These are phyloP conservation scores for Pseudopediastrum boryanum DNA, from an alignment of 139 green algal genomes.

Conservation along the genomic window DNA sequence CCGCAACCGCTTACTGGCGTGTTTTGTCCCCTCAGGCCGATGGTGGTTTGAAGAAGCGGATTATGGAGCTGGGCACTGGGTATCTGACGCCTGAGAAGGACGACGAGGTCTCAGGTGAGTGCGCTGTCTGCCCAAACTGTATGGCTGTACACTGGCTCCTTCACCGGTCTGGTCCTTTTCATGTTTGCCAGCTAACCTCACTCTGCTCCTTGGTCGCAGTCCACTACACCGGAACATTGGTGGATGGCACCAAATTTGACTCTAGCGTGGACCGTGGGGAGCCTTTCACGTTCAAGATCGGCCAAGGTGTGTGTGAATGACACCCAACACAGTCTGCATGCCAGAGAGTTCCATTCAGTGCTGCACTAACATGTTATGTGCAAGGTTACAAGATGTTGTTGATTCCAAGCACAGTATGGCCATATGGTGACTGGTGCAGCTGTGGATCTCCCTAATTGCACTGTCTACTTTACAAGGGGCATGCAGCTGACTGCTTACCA, in stretches of 20 bases:
- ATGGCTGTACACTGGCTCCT: neutral
- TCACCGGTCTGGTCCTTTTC: neutral
- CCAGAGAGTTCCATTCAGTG: too few relatives aligned
- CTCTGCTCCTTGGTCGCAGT: conserved; percentile 63
- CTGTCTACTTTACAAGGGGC: too few relatives aligned
- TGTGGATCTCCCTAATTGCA: neutral
- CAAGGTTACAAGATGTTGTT: too few relatives aligned
- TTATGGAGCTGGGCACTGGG: conserved; percentile 73
- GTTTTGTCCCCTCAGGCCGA: conserved; percentile 65
- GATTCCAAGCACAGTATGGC: too few relatives aligned
- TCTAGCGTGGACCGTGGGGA: conserved; percentile 80
- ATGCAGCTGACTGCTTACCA: too few relatives aligned
- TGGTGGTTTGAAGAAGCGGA: conserved; percentile 86
- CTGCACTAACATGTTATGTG: too few relatives aligned
- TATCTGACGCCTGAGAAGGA: conserved; percentile 86
- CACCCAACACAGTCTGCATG: too few relatives aligned
- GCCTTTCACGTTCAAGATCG: conserved; percentile 90
- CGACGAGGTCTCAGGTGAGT: conserved; percentile 66
- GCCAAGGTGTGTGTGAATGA: conserved; percentile 56
- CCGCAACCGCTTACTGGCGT: neutral
- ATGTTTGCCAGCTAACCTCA: neutral
- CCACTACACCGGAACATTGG: conserved; percentile 96
- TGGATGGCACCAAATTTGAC: conserved; percentile 95
- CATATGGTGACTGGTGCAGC: neutral
- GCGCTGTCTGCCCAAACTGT: neutral